phyloP scores from a whole-genome alignment of 345 rosid genomes.

The Heritiera fomes region DNA sequence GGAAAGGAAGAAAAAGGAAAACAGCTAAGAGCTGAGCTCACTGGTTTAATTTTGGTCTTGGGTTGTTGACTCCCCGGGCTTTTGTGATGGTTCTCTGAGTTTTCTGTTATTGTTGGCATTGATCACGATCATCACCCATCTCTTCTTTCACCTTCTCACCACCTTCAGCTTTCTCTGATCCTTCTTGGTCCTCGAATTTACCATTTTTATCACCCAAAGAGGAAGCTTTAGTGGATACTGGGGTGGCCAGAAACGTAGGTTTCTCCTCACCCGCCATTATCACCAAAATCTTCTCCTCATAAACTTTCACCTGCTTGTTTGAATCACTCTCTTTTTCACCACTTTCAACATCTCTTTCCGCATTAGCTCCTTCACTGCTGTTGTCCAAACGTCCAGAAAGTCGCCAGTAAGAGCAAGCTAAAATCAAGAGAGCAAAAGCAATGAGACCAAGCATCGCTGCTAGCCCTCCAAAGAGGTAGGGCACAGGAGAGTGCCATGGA shows the following conservation, averaged over 20 bases:
- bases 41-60: slow-evolving; percentile 36
- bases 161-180: slow-evolving; percentile 21
- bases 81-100: slow-evolving; percentile 24
- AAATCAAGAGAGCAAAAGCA: slow-evolving; percentile 69
- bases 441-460: slow-evolving; percentile 81
- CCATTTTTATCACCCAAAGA: slow-evolving; percentile 39
- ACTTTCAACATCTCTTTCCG: slow-evolving; percentile 33
- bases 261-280: slow-evolving; percentile 75
- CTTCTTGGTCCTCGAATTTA: slow-evolving; percentile 28
- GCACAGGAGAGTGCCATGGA: slow-evolving; percentile 84
- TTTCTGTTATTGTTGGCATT: slow-evolving; percentile 9
- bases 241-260: slow-evolving; percentile 74
- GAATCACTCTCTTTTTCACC: slow-evolving; percentile 46
- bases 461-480: slow-evolving; percentile 73
- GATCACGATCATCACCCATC: slow-evolving; percentile 14
- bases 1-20: background rate
- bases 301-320: slow-evolving; percentile 32
- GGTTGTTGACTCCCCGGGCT: slow-evolving; percentile 19
- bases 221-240: slow-evolving; percentile 40
- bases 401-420: slow-evolving; percentile 77
- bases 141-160: slow-evolving; percentile 46
- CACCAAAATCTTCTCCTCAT: slow-evolving; percentile 66
- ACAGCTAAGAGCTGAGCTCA: slow-evolving; percentile 7
- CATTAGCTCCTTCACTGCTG: slow-evolving; percentile 19
- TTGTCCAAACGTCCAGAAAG: slow-evolving; percentile 41